Base-by-base conservation (phyloP, 768 basidiomycete species). In the Obba rivulosa region DNA sequence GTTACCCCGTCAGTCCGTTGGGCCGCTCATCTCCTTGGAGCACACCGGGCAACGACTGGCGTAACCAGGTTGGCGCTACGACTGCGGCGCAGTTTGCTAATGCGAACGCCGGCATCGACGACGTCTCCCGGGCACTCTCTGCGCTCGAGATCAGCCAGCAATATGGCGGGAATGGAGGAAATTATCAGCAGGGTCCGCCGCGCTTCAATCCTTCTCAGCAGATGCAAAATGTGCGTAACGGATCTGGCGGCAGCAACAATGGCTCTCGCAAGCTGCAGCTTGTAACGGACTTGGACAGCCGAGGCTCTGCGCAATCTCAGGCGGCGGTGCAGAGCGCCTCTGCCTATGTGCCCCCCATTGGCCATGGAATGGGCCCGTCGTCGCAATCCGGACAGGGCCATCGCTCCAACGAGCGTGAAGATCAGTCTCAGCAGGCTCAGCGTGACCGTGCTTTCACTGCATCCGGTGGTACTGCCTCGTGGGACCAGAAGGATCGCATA, bases 51-150 rank as follows among this genome's bases (percentile, higher is more conserved):
- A 74, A 73, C 49, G 85, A 85, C 48, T 87, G 86, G 85, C 77
- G 78, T 43, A 54, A 69, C 18, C 64, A 70, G 4, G 62, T 68
- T 37, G 70, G 62, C 38, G 60, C 66, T 4, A 57, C 48, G 28
- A 55, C 55, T 21, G 28, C 23, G 13, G 34, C 34, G 13, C 28
- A 23, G 8, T 48, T 40, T 35, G 46, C 18, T 3, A 48, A 48
- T 39, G 65, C 54, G 50, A 49, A 62, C 44, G 54, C 64, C 10
- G 69, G 71, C 40, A 77, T 90, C 49, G 89, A 91, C 54, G 88
- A 92, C 46, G 81, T 91, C 14, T 78, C 85, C 55, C 79, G 81
- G 36, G 89, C 85, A 16, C 69, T 91, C 21, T 81, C 84, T 14
- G 67, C 77, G 28, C 70, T 92, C 46, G 87, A 90, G 56, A 67